Evolutionary conservation across 2,329 filamentous ascomycete genomes (phyloP).

Genomic region (Penicillium psychrosexuale): DNA sequence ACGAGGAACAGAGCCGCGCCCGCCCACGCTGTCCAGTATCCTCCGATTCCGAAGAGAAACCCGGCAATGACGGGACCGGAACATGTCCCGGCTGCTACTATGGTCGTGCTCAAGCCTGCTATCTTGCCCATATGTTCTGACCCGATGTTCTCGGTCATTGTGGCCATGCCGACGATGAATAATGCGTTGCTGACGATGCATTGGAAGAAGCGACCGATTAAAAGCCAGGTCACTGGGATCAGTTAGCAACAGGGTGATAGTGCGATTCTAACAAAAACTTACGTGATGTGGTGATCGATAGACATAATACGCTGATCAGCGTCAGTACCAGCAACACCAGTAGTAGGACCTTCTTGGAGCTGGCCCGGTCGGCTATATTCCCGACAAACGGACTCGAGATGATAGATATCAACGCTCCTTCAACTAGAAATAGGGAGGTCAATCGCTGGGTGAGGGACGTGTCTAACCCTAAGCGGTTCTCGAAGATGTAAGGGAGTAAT

Average conservation of each 20-base stretch:
- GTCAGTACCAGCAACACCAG: constrained; percentile 7
- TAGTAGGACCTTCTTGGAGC: constrained; percentile 14
- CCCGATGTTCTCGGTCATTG: constrained; percentile 15
- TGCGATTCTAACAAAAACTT: neutral
- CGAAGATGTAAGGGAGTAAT: constrained; percentile 18
- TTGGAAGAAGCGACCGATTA: constrained; percentile 16
- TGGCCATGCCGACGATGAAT: constrained; percentile 14
- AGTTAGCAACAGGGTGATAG: neutral
- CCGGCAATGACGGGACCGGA: constrained; percentile 27
- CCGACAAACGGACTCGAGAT: constrained; percentile 20
- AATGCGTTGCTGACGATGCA: constrained; percentile 12
- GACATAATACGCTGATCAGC: constrained; percentile 9
- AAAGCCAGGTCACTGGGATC: constrained; percentile 5
- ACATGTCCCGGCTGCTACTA: constrained; percentile 18
- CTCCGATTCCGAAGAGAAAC: constrained; percentile 20
- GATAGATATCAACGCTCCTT: constrained; percentile 20
- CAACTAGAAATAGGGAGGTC: constrained; percentile 18
- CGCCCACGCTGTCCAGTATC: constrained; percentile 29
- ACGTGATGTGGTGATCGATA: constrained; percentile 9
- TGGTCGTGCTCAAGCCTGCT: constrained; percentile 6
- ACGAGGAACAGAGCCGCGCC: constrained; percentile 23
- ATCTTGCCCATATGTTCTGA: constrained; percentile 17
- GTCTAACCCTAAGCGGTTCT: constrained; percentile 16
- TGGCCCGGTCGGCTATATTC: constrained; percentile 12
- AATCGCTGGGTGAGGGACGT: constrained; percentile 11